A percentile compares a stretch with the other conserved stretches of the same genome.
These are phyloP conservation scores for Beauveria sp. DNA, from an alignment of 2,329 filamentous ascomycete genomes.

Conservation along the genomic window DNA sequence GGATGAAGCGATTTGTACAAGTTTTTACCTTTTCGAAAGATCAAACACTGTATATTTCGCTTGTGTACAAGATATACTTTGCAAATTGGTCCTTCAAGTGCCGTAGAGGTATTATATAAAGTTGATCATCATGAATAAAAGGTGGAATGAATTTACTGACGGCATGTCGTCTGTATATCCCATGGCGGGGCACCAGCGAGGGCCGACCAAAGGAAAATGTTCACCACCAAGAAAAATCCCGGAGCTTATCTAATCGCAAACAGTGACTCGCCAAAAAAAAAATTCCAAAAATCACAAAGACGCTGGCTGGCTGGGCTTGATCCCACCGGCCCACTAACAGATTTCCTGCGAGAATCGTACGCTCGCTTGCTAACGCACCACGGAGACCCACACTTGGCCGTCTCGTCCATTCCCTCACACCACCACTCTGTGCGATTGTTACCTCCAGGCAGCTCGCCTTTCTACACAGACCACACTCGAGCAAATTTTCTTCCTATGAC, in stretches of 20 bases:
- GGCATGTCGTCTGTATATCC: neutral
- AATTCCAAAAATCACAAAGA: neutral
- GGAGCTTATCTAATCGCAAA: slow-evolving; percentile 9
- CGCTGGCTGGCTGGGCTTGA: neutral
- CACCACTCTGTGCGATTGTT: slow-evolving; percentile 4
- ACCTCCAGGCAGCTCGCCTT: neutral
- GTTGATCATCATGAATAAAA: no score
- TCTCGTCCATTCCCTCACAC: neutral
- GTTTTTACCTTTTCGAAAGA: no score
- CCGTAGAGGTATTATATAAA: no score
- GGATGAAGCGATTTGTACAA: no score
- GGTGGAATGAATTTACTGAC: neutral
- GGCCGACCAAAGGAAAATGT: no score
- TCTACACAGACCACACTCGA: neutral
- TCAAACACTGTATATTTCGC: no score
- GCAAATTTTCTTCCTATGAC: neutral
- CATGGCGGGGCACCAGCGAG: no score
- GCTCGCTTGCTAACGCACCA: neutral
- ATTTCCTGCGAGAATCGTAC: neutral
- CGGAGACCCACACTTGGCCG: neutral
- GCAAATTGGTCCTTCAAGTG: no score
- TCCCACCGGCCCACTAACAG: neutral
- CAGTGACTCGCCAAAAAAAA: neutral
- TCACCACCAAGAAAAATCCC: neutral
- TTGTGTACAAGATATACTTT: no score